Evolutionary conservation across 1,139 yeast species (phyloP), one percentile per base, ranked within the genome.

Genomic region (Debaryomycetaceae sp.): DNA sequence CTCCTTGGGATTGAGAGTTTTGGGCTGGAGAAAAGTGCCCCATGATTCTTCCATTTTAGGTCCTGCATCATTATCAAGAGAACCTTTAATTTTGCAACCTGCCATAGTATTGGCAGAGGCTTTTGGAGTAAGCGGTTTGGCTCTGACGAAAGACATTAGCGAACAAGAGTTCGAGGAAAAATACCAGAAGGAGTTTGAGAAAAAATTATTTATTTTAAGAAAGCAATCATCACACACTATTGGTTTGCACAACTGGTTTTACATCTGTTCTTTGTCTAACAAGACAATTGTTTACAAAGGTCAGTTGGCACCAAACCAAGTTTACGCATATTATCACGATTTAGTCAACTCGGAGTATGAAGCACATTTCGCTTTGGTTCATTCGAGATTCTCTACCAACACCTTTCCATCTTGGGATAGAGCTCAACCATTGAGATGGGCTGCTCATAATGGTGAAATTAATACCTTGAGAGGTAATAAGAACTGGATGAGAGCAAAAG

Each of bases 401-500:
- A 93, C 99, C 41, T 93, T 93, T 81, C 99, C 99, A 41, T 87
- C 97, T 22, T 93, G 99, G 99, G 99, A 93, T 70, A 83, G 99
- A 70, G 99, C 99, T 35, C 99, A 93, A 70, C 99, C 99, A 42
- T 79, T 91, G 59, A 80, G 99, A 67, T 86, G 95, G 85, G 91
- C 96, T 36, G 99, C 99, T 38, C 99, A 93, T 72, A 93, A 93
- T 66, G 99, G 99, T 76, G 99, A 93, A 71, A 93, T 93, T 66
- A 93, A 93, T 70, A 91, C 99, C 38, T 75, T 93, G 63, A 81
- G 98, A 66, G 99, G 99, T 58, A 93, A 93, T 78, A 93, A 90
- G 70, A 93, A 93, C 68, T 93, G 98, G 98, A 91, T 93, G 97
- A 83, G 97, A 58, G 95, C 99, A 38, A 87, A 96, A 69, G 99